These are phyloP conservation scores for Ocimum tenuiflorum DNA, from an alignment of 257 asterid species.

Conservation along the genomic window DNA sequence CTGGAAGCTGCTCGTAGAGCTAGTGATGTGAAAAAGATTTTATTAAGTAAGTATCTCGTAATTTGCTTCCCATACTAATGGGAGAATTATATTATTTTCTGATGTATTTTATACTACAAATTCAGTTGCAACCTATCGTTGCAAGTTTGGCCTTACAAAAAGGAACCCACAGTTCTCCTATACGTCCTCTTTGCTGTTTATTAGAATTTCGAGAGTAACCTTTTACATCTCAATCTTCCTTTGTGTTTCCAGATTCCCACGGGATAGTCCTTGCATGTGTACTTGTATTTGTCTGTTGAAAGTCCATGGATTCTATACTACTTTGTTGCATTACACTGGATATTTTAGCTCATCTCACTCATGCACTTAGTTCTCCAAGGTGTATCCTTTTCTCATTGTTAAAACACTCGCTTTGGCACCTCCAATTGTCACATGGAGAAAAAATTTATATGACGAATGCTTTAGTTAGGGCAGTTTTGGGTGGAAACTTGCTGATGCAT, in stretches of 20 bases:
- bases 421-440: neutral
- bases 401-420: neutral
- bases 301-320: neutral
- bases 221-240: no score
- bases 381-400: neutral
- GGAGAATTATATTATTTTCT: neutral
- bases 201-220: no score
- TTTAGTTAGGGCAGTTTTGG: neutral
- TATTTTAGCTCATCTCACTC: neutral
- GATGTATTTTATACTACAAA: neutral
- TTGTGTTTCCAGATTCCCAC: no score
- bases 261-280: no score
- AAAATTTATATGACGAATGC: neutral
- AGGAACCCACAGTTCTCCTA: neutral
- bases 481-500: neutral
- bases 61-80: slow-evolving; percentile 4
- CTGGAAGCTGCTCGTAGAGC: slow-evolving; percentile 99
- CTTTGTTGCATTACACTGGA: neutral
- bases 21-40: slow-evolving; percentile 74
- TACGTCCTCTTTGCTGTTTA: neutral
- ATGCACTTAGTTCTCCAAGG: neutral
- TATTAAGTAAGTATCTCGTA: slow-evolving; percentile 60
- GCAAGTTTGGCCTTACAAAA: neutral
- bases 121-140: neutral
- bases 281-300: neutral